A percentile compares a stretch with the other conserved stretches of the same genome.
Evolutionary conservation across 2,329 filamentous ascomycete species (phyloP).

Genomic region (Chaetomium sp.): DNA sequence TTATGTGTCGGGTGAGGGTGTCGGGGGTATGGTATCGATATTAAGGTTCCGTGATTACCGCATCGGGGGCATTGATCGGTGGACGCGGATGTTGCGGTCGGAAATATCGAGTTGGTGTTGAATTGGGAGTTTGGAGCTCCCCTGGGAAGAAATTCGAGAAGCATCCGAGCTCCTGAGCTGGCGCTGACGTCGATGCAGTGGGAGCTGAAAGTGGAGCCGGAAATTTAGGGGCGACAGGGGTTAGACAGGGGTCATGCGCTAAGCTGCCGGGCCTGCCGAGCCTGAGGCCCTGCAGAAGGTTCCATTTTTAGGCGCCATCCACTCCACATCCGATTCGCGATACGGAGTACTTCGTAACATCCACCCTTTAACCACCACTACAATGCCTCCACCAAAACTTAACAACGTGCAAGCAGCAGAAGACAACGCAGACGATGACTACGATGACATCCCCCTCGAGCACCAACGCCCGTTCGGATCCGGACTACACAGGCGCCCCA

Average conservation of each 20-base stretch:
- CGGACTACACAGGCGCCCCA: constrained; percentile 46
- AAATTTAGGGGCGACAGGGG: constrained; percentile 4
- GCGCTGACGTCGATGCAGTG: too few species aligned
- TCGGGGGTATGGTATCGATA: too few species aligned
- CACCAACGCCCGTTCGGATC: constrained; percentile 48
- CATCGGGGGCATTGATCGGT: too few species aligned
- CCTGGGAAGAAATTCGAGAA: not conserved
- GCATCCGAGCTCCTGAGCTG: too few species aligned
- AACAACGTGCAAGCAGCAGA: not conserved
- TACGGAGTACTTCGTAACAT: too few species aligned
- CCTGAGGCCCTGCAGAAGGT: too few species aligned
- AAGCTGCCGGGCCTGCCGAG: too few species aligned
- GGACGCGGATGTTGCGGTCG: too few species aligned
- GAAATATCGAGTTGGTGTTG: not conserved
- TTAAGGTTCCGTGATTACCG: not conserved
- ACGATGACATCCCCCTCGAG: constrained; percentile 47
- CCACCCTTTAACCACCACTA: constrained; percentile 6
- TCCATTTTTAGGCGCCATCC: too few species aligned
- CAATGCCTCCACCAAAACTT: not conserved
- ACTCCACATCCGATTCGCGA: too few species aligned
- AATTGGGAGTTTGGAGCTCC: not conserved
- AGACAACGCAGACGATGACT: constrained; percentile 25
- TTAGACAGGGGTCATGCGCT: not conserved
- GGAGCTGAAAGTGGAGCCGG: not conserved
- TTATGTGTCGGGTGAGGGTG: not conserved